Evolutionary conservation across 2,329 filamentous ascomycete species (phyloP), one percentile per base, ranked within the genome.

Genomic region (Xylariaceae sp.): DNA sequence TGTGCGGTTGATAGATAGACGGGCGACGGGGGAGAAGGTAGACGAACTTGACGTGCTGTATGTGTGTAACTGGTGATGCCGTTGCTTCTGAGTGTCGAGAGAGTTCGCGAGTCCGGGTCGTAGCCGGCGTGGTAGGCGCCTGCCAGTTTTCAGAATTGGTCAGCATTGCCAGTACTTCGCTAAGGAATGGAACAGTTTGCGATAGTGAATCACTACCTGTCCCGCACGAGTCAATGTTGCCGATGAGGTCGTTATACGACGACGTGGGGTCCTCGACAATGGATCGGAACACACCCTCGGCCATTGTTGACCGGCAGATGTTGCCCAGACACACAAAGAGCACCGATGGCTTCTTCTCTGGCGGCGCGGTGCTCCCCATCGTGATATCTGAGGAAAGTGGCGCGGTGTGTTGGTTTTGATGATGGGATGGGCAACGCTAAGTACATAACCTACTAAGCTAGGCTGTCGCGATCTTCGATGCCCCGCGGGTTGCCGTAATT

Each of bases 321-420:
- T 98, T 98, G 65, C 93, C 93, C 25, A 97, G 77, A 69, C 93
- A 98, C 57, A 97, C 92, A 64, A 97, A 97, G 42, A 97, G 80
- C 29, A 97, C 86, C 2, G 85, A 90, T 44, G 88, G 62, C 47
- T 60, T 64, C 25, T 12, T 8, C 27, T 4, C 25, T 14, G 25
- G 25, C n/a, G n/a, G n/a, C n/a, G n/a, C n/a, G n/a, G n/a, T n/a
- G n/a, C n/a, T n/a, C n/a, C n/a, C n/a, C n/a, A n/a, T n/a, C n/a
- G n/a, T n/a, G n/a, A n/a, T n/a, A n/a, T n/a, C n/a, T n/a, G n/a
- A n/a, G n/a, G n/a, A n/a, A n/a, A n/a, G n/a, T n/a, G n/a, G n/a
- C n/a, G n/a, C n/a, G n/a, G n/a, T n/a, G n/a, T n/a, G n/a, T n/a
- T n/a, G n/a, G n/a, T n/a, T n/a, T n/a, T n/a, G n/a, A n/a, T n/a